These are phyloP conservation scores for Rhododendron vialii DNA, from an alignment of 148 eudicot genomes.

Conservation along the genomic window DNA sequence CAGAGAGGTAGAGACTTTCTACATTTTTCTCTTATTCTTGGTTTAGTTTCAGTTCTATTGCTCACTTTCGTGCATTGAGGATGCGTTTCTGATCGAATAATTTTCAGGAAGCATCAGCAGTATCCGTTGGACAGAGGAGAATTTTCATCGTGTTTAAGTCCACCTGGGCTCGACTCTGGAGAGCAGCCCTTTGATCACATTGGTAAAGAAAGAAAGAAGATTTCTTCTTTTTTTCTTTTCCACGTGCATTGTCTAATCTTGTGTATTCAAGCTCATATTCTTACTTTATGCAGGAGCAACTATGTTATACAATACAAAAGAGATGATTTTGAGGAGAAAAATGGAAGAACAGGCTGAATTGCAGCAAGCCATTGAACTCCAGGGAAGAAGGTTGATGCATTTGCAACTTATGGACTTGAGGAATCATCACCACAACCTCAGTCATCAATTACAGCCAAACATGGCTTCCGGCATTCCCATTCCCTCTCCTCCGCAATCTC, in stretches of 20 bases:
- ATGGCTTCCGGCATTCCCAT: constrained; percentile 21
- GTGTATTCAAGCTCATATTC: not conserved
- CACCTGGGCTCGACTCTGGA: constrained; percentile 54
- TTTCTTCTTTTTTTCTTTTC: not conserved
- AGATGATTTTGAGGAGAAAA: constrained; percentile 63
- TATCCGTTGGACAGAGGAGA: constrained; percentile 66
- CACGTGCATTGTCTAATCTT: not conserved
- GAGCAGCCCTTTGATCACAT: constrained; percentile 66
- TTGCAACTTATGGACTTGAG: constrained; percentile 67
- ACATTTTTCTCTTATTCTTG: not conserved
- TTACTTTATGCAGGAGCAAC: constrained; percentile 51
- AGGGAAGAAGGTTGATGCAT: constrained; percentile 74
- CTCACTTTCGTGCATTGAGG: not conserved
- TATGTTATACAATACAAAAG: constrained; percentile 53
- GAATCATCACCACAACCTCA: constrained; percentile 27
- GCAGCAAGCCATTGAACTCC: constrained; percentile 80
- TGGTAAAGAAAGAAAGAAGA: constrained; percentile 35
- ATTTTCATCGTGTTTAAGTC: constrained; percentile 58
- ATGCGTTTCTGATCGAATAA: not conserved
- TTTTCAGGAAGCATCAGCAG: constrained; percentile 28
- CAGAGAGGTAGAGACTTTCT: constrained; percentile 45
- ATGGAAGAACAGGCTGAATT: constrained; percentile 71
- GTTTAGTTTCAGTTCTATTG: constrained; percentile 1
- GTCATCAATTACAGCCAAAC: constrained; percentile 33
- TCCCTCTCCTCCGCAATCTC: constrained; percentile 27